These are phyloP conservation scores for Sesbania bispinosa DNA, from an alignment of 306 rosid genomes.

Conservation along the genomic window DNA sequence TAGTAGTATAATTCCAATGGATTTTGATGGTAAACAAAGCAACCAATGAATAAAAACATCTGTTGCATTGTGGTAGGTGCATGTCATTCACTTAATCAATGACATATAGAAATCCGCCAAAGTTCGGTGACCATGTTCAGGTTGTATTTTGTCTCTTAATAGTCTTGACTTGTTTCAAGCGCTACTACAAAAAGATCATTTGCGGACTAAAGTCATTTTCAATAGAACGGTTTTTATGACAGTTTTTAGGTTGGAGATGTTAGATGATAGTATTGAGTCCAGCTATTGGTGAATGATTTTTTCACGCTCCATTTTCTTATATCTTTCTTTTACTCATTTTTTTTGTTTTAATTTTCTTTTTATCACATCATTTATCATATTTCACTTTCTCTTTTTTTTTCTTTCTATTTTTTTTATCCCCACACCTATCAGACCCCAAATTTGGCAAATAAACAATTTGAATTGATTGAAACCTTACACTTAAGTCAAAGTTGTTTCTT, in stretches of 20 bases:
- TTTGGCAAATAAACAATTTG: too few species aligned
- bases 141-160: neutral
- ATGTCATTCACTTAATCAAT: neutral
- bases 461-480: neutral
- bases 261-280: too few species aligned
- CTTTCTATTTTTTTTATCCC: too few species aligned
- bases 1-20: neutral
- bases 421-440: too few species aligned
- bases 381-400: too few species aligned
- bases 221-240: neutral
- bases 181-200: neutral
- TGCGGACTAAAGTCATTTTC: conserved; percentile 6
- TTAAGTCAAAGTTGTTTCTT: neutral
- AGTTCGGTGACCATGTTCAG: neutral
- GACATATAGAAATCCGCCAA: neutral
- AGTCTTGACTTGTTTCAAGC: neutral
- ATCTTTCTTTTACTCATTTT: too few species aligned
- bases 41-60: neutral
- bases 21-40: neutral
- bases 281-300: too few species aligned
- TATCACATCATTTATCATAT: too few species aligned
- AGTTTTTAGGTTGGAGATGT: neutral
- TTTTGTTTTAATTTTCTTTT: too few species aligned
- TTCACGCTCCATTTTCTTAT: too few species aligned
- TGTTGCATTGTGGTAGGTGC: conserved; percentile 22